A percentile compares a stretch with the other conserved stretches of the same genome.
Conservation (phyloP, 2,329 filamentous ascomycete species). For the Fusarium liriodendri region DNA sequence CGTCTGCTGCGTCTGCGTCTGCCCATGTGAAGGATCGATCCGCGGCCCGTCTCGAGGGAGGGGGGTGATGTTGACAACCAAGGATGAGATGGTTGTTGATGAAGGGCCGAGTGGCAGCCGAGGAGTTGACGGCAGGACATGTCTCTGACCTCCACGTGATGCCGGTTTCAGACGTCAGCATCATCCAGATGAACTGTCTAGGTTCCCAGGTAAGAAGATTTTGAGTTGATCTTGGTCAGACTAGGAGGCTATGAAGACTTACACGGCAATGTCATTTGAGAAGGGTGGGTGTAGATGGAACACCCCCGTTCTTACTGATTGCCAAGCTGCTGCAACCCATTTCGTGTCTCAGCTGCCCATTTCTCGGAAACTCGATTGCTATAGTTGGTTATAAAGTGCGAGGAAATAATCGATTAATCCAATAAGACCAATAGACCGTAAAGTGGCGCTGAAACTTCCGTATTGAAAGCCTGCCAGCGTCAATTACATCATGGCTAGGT, state of each 20-base stretch:
- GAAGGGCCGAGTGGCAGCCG: background rate
- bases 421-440: background rate
- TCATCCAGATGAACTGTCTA: background rate
- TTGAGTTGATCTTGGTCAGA: background rate
- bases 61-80: slow-evolving; percentile 18
- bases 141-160: background rate
- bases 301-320: background rate
- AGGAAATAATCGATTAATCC: background rate
- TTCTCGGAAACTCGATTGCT: background rate
- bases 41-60: slow-evolving; percentile 16
- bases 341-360: background rate
- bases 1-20: slow-evolving; percentile 14
- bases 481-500: background rate
- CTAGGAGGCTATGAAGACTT: background rate
- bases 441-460: background rate
- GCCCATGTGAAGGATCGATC: slow-evolving; percentile 27
- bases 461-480: background rate
- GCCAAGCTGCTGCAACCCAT: background rate
- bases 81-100: background rate
- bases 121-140: background rate
- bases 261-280: background rate
- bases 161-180: background rate
- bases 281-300: background rate
- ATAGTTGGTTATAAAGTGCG: background rate
- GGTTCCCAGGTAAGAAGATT: background rate